Evolutionary conservation across 2,329 filamentous ascomycete genomes (phyloP).

Genomic region (Didymella pinodella): DNA sequence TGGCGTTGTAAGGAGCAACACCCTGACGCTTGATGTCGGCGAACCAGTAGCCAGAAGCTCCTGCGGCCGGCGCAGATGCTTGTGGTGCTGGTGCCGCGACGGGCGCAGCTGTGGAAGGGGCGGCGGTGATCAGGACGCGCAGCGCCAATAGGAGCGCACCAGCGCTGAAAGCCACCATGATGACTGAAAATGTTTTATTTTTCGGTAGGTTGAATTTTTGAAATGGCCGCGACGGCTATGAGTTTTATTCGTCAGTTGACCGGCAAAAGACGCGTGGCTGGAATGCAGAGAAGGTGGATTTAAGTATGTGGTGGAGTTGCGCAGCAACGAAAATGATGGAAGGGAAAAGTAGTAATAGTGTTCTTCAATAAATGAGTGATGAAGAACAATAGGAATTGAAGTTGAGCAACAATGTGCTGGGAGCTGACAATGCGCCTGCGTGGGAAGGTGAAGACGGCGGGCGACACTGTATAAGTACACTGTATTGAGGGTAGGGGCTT

Average conservation of each 20-base stretch:
- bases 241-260: slow-evolving; percentile 39
- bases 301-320: slow-evolving; percentile 25
- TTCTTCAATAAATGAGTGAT: slow-evolving; percentile 45
- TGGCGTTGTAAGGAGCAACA: slow-evolving; percentile 67
- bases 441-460: slow-evolving; percentile 36
- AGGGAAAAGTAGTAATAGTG: slow-evolving; percentile 25
- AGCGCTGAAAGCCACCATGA: slow-evolving; percentile 51
- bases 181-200: slow-evolving; percentile 35
- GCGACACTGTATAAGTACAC: slow-evolving; percentile 45
- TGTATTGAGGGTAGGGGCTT: slow-evolving; percentile 34
- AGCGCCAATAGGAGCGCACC: slow-evolving; percentile 49
- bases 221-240: slow-evolving; percentile 34
- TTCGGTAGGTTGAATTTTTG: slow-evolving; percentile 24
- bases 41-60: slow-evolving; percentile 70
- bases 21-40: slow-evolving; percentile 74
- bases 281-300: slow-evolving; percentile 21
- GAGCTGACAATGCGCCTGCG: slow-evolving; percentile 45
- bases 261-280: slow-evolving; percentile 36
- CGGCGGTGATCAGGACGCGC: slow-evolving; percentile 46
- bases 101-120: slow-evolving; percentile 41
- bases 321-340: slow-evolving; percentile 30
- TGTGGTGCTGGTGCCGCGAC: slow-evolving; percentile 28
- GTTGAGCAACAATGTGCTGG: slow-evolving; percentile 35
- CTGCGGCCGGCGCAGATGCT: slow-evolving; percentile 32
- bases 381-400: slow-evolving; percentile 41